phyloP scores from a whole-genome alignment of 2,329 filamentous ascomycete genomes.

The Mollisiaceae sp. region DNA sequence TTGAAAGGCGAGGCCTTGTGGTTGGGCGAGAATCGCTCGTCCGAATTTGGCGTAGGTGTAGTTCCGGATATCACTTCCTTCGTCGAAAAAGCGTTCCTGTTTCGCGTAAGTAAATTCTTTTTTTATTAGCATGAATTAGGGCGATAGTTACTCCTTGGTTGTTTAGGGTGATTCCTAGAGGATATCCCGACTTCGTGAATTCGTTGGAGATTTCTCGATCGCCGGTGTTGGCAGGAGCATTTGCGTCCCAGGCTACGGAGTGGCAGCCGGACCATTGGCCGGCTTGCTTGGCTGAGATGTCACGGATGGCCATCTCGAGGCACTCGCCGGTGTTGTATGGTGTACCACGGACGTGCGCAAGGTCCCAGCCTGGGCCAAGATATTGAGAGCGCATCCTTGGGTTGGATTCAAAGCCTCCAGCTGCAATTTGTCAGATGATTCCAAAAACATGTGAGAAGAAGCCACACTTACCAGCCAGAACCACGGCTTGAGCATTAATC shows the following conservation, averaged over 20 bases:
- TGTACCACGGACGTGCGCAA: conserved; percentile 65
- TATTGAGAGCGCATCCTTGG: conserved; percentile 58
- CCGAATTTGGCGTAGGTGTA: conserved; percentile 73
- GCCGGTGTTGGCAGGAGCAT: conserved; percentile 59
- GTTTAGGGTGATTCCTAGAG: conserved; percentile 70
- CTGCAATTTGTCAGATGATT: conserved; percentile 32
- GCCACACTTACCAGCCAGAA: conserved; percentile 49
- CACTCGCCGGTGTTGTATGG: conserved; percentile 67
- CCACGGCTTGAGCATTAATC: conserved; percentile 49
- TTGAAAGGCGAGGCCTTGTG: conserved; percentile 64
- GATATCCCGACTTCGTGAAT: conserved; percentile 72
- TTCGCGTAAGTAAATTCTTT: neutral
- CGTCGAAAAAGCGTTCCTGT: conserved; percentile 64
- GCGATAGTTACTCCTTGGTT: conserved; percentile 47
- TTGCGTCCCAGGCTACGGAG: conserved; percentile 68
- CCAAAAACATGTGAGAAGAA: neutral
- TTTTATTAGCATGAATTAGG: neutral
- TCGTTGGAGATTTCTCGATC: conserved; percentile 67
- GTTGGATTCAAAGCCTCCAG: conserved; percentile 69
- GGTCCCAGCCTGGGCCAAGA: conserved; percentile 65
- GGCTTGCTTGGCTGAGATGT: conserved; percentile 54
- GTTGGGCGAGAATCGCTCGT: conserved; percentile 63
- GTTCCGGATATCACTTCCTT: conserved; percentile 68
- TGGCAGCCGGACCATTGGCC: conserved; percentile 71
- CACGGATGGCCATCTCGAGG: conserved; percentile 57